Evolutionary conservation across 176 grass and related monocot species (phyloP), one percentile per base, ranked within the genome.

Genomic region (Hordeum marinum): DNA sequence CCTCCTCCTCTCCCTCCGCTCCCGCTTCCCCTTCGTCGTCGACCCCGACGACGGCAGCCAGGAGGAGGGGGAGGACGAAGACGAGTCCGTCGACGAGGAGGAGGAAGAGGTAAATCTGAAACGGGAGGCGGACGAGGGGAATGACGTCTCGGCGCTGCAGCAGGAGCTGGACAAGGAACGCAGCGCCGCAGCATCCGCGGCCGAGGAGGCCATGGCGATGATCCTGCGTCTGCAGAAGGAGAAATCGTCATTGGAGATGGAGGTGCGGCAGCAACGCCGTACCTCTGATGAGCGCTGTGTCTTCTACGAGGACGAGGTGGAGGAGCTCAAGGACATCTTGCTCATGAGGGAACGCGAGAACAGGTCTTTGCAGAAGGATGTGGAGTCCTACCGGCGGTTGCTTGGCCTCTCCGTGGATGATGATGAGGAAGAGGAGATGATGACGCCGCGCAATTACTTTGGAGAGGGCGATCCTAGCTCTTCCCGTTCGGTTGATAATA

Each of bases 121-220:
- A 21, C 58, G 82, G 50, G 90, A 82, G 14, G 29, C 81, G 24
- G 86, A 84, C 89, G 89, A 86, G 71, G 78, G 87, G 74, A 62
- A 36, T 25, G 83, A 63, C 11, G 77, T 78, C 3, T 78, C 48
- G 11, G 93, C 77, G 8, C 90, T 96, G 34, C 89, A 76, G 57
- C 50, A 79, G 43, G 97, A 99, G 73, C 84, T 99, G 37, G 94
- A 99, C 52, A 96, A 96, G 79, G 94, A 99, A 76, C 89, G 97
- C 13, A 96, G 85, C 42, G 93, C 97, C 6, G 89, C 97, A 26
- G 84, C 91, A 1, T 94, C 88, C 3, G 91, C 94, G 1, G 84
- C 94, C 62, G 97, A 96, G 70, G 92, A 99, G 89, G 97, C 97
- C 48, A 99, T 99, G 97, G 84, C 90, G 9, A 99, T 99, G 97